Evolutionary conservation across 2,329 filamentous ascomycete genomes (phyloP).

Genomic region (Onygenales sp.): DNA sequence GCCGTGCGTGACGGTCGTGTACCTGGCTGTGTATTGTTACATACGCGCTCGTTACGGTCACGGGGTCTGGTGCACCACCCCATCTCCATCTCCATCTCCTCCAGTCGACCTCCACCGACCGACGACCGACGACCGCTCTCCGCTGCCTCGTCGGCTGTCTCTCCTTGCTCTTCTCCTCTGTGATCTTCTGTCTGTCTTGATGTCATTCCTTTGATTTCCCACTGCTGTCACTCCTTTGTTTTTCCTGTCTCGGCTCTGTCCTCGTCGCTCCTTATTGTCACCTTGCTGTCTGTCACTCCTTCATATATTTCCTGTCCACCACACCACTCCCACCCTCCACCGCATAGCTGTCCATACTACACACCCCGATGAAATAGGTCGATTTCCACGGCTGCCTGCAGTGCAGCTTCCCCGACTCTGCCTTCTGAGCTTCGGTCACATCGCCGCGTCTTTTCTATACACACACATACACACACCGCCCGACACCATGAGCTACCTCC

Average conservation of each 20-base stretch:
- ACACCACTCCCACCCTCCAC: neutral
- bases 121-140: neutral
- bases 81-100: too few species aligned
- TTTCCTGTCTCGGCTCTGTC: slow-evolving; percentile 9
- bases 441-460: slow-evolving; percentile 6
- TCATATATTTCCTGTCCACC: slow-evolving; percentile 11
- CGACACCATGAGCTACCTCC: slow-evolving; percentile 28
- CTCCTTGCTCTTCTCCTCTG: slow-evolving; percentile 13
- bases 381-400: slow-evolving; percentile 10
- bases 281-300: slow-evolving; percentile 2
- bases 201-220: slow-evolving; percentile 3
- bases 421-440: slow-evolving; percentile 1
- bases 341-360: slow-evolving; percentile 3
- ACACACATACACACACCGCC: slow-evolving; percentile 5
- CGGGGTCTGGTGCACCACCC: too few species aligned
- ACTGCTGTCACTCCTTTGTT: slow-evolving; percentile 11
- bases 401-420: slow-evolving; percentile 9
- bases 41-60: neutral
- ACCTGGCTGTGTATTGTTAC: neutral
- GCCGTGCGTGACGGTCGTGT: neutral
- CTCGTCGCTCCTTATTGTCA: slow-evolving; percentile 9
- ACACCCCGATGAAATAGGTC: slow-evolving; percentile 11
- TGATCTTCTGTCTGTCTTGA: slow-evolving; percentile 11
- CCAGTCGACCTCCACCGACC: too few species aligned
- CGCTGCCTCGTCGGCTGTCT: slow-evolving; percentile 10